These are phyloP conservation scores for Pseudocercospora crystallina DNA, from an alignment of 2,329 filamentous ascomycete species.

Conservation along the genomic window DNA sequence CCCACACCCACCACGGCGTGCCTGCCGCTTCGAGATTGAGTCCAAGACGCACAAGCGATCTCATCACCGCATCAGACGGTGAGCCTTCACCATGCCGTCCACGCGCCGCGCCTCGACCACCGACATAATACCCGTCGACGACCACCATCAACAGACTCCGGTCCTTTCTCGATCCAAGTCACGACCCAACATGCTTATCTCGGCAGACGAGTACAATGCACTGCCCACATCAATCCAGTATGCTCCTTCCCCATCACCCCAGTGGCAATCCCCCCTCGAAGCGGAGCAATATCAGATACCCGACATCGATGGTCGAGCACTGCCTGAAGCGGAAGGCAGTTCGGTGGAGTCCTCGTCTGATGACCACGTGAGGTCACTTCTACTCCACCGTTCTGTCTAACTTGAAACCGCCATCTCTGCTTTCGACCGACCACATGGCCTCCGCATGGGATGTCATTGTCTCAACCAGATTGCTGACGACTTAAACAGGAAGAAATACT, in stretches of 20 bases:
- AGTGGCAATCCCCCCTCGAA: conserved; percentile 12
- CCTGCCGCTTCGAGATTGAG: no score
- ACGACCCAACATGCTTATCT: conserved; percentile 24
- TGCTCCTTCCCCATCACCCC: conserved; percentile 25
- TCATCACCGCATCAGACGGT: no score
- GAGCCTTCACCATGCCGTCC: no score
- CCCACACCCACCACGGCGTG: background rate
- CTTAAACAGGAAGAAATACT: conserved; percentile 59
- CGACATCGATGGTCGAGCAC: background rate
- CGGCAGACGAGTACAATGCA: conserved; percentile 42
- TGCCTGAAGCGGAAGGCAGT: background rate
- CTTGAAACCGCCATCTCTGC: conserved; percentile 14
- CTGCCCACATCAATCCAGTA: conserved; percentile 47
- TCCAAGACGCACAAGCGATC: no score
- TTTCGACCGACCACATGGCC: conserved; percentile 9
- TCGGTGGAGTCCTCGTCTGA: no score
- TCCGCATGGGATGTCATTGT: conserved; percentile 1
- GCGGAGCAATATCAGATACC: no score
- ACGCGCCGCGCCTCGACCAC: no score
- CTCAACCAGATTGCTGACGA: conserved; percentile 17
- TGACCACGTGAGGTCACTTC: background rate
- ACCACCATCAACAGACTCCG: conserved; percentile 1
- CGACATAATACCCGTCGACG: conserved; percentile 1
- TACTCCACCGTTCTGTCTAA: conserved; percentile 1
- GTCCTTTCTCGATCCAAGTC: conserved; percentile 9